A percentile compares a stretch with the other conserved stretches of the same genome.
phyloP scores from a whole-genome alignment of 2,329 filamentous ascomycete genomes.

The Camillea tinctor region DNA sequence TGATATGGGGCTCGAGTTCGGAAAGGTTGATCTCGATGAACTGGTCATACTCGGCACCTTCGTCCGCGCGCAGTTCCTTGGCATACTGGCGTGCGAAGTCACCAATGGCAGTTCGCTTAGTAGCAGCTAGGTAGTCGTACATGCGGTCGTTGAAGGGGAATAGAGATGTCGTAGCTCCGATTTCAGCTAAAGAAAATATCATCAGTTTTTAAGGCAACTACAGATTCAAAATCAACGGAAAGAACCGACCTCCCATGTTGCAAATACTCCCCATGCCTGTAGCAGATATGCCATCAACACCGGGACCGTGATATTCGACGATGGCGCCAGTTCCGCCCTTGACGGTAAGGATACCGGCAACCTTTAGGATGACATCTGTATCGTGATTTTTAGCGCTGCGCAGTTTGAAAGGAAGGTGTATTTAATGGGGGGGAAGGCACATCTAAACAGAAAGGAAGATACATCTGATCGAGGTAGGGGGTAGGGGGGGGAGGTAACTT shows the following conservation, averaged over 20 bases:
- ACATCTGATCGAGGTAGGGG: too few relatives aligned
- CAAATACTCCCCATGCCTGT: slow-evolving; percentile 87
- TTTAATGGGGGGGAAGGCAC: slow-evolving; percentile 4
- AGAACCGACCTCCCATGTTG: slow-evolving; percentile 54
- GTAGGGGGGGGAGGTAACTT: slow-evolving; percentile 39
- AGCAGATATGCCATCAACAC: slow-evolving; percentile 69
- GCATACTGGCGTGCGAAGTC: slow-evolving; percentile 85
- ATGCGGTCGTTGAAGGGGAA: slow-evolving; percentile 99
- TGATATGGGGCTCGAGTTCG: slow-evolving; percentile 95
- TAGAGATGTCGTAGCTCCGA: slow-evolving; percentile 84
- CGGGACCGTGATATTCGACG: slow-evolving; percentile 71
- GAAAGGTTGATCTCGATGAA: slow-evolving; percentile 94
- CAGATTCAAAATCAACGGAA: neutral
- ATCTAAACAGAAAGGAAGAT: too few relatives aligned
- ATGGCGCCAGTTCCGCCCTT: slow-evolving; percentile 97
- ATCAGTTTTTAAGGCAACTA: slow-evolving; percentile 6
- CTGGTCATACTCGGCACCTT: slow-evolving; percentile 93
- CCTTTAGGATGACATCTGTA: slow-evolving; percentile 93
- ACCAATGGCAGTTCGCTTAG: slow-evolving; percentile 86
- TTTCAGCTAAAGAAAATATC: slow-evolving; percentile 54
- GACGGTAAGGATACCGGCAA: slow-evolving; percentile 93
- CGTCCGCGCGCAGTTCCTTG: slow-evolving; percentile 80
- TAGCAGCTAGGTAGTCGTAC: slow-evolving; percentile 92
- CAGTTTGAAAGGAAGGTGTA: neutral
- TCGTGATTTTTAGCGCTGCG: neutral